Evolutionary conservation across 2,329 filamentous ascomycete genomes (phyloP), one percentile per base, ranked within the genome.

Genomic region (Ilyonectria mors-panacis): DNA sequence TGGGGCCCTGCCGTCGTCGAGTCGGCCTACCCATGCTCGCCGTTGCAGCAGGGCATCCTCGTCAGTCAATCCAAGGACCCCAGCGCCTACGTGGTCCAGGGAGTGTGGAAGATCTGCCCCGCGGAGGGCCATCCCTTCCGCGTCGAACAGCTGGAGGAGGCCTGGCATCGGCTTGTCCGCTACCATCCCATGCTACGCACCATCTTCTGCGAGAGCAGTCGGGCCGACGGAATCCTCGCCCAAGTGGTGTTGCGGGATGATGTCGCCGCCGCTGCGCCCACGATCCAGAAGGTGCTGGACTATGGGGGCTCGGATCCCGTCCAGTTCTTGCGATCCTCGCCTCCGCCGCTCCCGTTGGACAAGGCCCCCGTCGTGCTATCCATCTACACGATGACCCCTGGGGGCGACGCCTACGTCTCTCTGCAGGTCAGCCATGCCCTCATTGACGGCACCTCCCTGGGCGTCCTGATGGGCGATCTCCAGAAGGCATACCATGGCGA

Each of bases 31-130:
- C 60, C 54, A 12, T 58, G 44, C n/a, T 51, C 60, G n/a, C 60
- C 60, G 19, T n/a, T 63, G 23, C 60, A 63, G 28, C 30, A 63
- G 23, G 60, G 60, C 19, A 63, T 63, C 23, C 33, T 63, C 7
- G 19, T 63, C 13, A 63, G 51, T 28, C 60, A 63, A 26, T 28
- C 23, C 42, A 58, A n/a, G 30, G 50, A 53, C 30, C 50, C 50
- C 30, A 53, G 30, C 30, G 19, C 50, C 9, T 39, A 39, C 37
- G 37, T 39, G 12, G 37, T 39, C 2, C 37, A 39, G 37, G 37
- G 37, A 39, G 37, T 39, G 37, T 39, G 37, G 37, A 39, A 39
- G 37, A 39, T 39, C 9, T 13, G 10, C 37, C 37, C 37, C 37
- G 37, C 10, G 2, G 37, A 39, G 10, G 37, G 10, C 15, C 12